Evolutionary conservation across 2,329 filamentous ascomycete genomes (phyloP).

Genomic region (Fusarium setosum): DNA sequence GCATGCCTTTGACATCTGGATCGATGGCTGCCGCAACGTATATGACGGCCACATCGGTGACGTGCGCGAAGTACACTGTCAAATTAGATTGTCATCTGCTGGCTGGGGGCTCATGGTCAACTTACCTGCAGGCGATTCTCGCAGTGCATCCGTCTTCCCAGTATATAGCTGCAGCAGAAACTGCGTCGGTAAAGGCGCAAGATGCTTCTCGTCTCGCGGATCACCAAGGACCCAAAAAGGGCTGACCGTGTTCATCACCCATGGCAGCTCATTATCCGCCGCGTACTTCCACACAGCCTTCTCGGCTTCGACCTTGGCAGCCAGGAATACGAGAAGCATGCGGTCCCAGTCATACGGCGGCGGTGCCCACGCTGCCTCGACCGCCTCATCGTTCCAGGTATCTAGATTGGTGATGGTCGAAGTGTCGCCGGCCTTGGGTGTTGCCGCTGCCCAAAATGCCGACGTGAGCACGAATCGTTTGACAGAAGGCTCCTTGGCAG

Average conservation of each 20-base stretch:
- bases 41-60: conserved; percentile 30
- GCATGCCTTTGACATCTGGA: conserved; percentile 12
- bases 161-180: neutral
- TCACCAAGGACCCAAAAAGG: conserved; percentile 10
- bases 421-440: neutral
- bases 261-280: neutral
- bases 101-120: neutral
- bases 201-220: neutral
- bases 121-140: neutral
- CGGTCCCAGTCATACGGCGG: conserved; percentile 3
- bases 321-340: neutral
- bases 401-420: conserved; percentile 4
- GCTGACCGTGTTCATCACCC: conserved; percentile 3
- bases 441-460: neutral
- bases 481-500: neutral
- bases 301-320: conserved; percentile 1
- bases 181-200: neutral
- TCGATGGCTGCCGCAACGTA: conserved; percentile 32
- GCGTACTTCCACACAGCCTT: conserved; percentile 2
- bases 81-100: neutral
- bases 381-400: conserved; percentile 1
- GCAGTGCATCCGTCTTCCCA: neutral
- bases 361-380: neutral
- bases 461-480: neutral
- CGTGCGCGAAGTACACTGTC: conserved; percentile 36